Base-by-base conservation (phyloP, 257 asterid genomes). In the Eucommia ulmoides region DNA sequence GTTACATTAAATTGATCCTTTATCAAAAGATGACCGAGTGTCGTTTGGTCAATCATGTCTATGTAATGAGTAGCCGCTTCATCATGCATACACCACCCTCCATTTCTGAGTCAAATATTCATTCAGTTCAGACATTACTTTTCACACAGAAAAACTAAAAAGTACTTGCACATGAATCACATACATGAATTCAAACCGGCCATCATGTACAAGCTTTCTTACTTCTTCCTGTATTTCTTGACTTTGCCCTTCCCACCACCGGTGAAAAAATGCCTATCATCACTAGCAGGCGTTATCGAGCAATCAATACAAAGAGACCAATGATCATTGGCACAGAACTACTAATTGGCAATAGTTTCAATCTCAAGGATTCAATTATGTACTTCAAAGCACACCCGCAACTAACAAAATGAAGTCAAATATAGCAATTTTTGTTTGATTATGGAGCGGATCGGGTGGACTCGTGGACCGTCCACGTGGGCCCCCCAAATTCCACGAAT, bases 71-170 rank as follows among this genome's bases (percentile, higher is more conserved):
- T 55, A 16, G 94, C 50, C 52, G 96, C 94, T 65, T 87, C 96
- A 61, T 87, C 96, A 51, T 87, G 96, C 96, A 87, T 87, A 54
- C 96, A 87, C 96, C 94, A 80, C 24, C 96, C 96, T 3, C 94
- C 96, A 35, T 87, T 87, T 66, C 94, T 86, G 72, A 73, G 68
- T 23, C 63, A 45, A 57, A 14, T 24, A 19, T 15, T 23, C 6
- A 17, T 16, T 62, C 33, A 24, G 19, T 33, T 26, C 49, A 48
- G 20, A 23, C 35, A 4, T 51, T 46, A 45, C 33, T 23, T 23
- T 18, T 9, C 6, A 4, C 20, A 42, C 22, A 23, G 23, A n/a
- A 62, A 23, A 3, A 7, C 51, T 23, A 53, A 14, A 20, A 25
- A 22, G 2, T 35, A 17, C 12, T 38, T 8, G 20, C 41, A 22